phyloP scores from a whole-genome alignment of 2,329 filamentous ascomycete genomes.

The Talaromyces sp. region DNA sequence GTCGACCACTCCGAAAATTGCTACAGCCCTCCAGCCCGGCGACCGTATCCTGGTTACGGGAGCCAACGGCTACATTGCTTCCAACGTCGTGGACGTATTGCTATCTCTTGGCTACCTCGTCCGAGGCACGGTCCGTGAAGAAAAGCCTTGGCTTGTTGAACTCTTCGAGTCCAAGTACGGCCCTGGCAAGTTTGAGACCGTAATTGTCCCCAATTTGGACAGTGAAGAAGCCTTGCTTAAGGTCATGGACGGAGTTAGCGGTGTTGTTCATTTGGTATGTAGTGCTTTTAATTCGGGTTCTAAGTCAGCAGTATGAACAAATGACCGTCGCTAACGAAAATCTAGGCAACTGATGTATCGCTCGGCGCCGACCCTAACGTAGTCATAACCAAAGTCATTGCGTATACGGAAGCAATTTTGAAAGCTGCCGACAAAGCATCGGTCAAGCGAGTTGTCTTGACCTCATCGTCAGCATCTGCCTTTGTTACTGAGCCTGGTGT shows the following conservation, averaged over 20 bases:
- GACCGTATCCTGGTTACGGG: slow-evolving; percentile 49
- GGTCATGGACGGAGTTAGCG: slow-evolving; percentile 35
- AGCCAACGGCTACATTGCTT: slow-evolving; percentile 48
- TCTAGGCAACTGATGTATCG: slow-evolving; percentile 27
- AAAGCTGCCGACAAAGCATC: slow-evolving; percentile 28
- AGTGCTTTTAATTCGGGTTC: background rate
- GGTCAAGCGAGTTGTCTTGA: slow-evolving; percentile 20
- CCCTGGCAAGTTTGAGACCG: slow-evolving; percentile 37
- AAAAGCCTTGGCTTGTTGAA: slow-evolving; percentile 38
- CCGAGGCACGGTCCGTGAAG: slow-evolving; percentile 46
- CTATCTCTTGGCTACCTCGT: slow-evolving; percentile 45
- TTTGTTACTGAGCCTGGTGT: slow-evolving; percentile 10
- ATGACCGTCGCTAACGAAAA: background rate
- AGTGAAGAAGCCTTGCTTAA: slow-evolving; percentile 41
- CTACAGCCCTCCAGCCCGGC: slow-evolving; percentile 28
- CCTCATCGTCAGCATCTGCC: slow-evolving; percentile 17
- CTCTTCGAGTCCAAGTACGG: slow-evolving; percentile 33
- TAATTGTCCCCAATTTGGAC: slow-evolving; percentile 41
- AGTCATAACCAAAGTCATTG: slow-evolving; percentile 46
- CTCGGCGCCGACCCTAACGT: slow-evolving; percentile 44
- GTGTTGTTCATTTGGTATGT: slow-evolving; percentile 17
- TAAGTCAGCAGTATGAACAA: background rate
- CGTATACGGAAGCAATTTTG: slow-evolving; percentile 36
- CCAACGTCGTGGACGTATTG: slow-evolving; percentile 44
- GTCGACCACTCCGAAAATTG: background rate